Base-by-base conservation (phyloP, 345 rosid species). In the Nephelium lappaceum region DNA sequence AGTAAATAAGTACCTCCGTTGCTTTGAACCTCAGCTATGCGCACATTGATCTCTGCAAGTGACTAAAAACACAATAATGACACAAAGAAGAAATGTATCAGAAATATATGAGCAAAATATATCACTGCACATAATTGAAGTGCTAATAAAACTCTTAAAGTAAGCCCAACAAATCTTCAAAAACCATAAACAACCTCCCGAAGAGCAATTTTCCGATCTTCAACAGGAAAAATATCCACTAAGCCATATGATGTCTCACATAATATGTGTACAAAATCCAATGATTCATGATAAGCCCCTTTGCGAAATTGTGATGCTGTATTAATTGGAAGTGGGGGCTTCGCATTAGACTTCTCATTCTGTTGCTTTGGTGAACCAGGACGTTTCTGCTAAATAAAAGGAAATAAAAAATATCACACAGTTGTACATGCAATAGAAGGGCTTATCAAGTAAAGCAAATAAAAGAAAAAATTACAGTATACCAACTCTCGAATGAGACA, bases 201-300 rank as follows among this genome's bases (percentile, higher is more conserved):
- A 60, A 96, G 93, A 80, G 98, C 97, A 87, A 86, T 84, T 86
- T 96, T 94, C 72, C 98, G 92, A 86, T 96, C 99, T 90, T 96
- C 99, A 70, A 90, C 90, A 45, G 98, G 98, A 89, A 97, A 97
- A 72, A 97, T 86, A 88, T 97, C 99, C 49, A 97, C 98, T 81
- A 97, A 87, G 65, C 95, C 95, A 86, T 93, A 97, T 8, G 99
- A 97, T 69, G 95, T 97, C 41, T 97, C 99, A 73, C 98, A 97
- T 66, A 97, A 77, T 18, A 95, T 83, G 83, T 83, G 92, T 76
- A 97, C 99, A 91, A 97, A 93, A 77, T 97, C 98, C 89, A 97
- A 87, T 19, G 99, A 97, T 79, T 93, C 95, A 25, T 91, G 95
- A 88, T 93, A 94, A 77, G 98, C 88, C 73, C 97, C 98, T 83